Evolutionary conservation across 2,329 filamentous ascomycete species (phyloP), one percentile per base, ranked within the genome.

Genomic region (Neonectria coccinea): DNA sequence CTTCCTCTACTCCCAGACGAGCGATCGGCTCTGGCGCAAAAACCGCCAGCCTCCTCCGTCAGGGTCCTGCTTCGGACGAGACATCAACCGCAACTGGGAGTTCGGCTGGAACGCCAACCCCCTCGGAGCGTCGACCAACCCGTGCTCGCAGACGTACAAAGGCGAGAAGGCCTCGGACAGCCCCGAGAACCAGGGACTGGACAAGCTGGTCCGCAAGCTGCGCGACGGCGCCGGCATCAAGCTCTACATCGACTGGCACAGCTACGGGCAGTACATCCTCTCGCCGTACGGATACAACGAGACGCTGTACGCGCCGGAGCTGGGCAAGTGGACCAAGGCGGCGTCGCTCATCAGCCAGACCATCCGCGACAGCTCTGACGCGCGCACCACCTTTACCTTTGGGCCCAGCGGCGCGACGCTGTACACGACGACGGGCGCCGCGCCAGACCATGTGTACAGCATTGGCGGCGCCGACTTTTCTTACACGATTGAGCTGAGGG

Each of bases 71-170:
- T 64, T 81, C 50, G 85, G 85, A n/a, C 78, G 79, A 7, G 85
- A 87, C 66, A 80, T 85, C 67, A 87, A 87, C 74, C 81, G 85
- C 56, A 86, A 86, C 74, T 87, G 84, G 84, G 80, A 81, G 39
- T 84, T 80, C 61, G 78, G 76, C 58, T 87, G 85, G 85, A 78
- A 78, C 55, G 70, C 81, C 1, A 77, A 77, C 16, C 74, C 78
- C 4, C 78, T 75, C 16, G 84, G 84, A 36, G 80, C 82, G 3
- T 84, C 81, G 0, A 83, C 81, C 2, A 77, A 85, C 69, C 83
- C 84, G 20, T 85, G 84, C 75, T 76, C 74, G 2, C 76, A 86
- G 70, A 79, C 77, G 0, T 87, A 82, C 71, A 77, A 76, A 67
- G 83, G 82, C 31, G 67, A 75, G 22, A 68, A 73, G 22, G 74